Evolutionary conservation across 805 yeast species (phyloP).

Genomic region (Cyberlindnera lachancei): DNA sequence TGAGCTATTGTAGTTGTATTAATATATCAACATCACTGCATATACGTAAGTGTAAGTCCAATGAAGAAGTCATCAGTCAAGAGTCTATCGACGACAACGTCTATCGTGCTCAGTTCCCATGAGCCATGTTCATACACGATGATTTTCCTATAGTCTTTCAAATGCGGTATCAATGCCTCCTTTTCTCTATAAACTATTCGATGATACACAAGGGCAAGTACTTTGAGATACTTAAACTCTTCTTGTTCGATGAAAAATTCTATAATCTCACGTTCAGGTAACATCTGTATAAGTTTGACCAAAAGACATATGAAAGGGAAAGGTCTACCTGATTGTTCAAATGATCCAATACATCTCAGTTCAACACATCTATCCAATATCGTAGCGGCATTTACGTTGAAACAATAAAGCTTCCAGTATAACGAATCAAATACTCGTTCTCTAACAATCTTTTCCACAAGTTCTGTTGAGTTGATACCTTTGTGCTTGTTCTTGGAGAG

Average conservation of each 20-base stretch:
- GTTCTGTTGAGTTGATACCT: constrained; percentile 39
- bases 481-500: constrained; percentile 23
- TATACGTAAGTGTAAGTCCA: constrained; percentile 67
- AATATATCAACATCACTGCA: too few species aligned
- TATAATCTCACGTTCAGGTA: constrained; percentile 56
- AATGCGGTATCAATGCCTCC: constrained; percentile 41
- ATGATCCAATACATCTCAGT: constrained; percentile 48
- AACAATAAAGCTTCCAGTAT: constrained; percentile 53
- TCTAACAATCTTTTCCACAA: constrained; percentile 51
- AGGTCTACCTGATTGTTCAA: constrained; percentile 50
- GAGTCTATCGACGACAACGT: constrained; percentile 65
- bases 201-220: constrained; percentile 59
- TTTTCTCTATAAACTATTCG: constrained; percentile 29
- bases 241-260: constrained; percentile 47
- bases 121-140: constrained; percentile 35
- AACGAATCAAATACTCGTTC: constrained; percentile 49
- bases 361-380: constrained; percentile 41
- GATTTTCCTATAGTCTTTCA: constrained; percentile 64
- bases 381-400: constrained; percentile 40
- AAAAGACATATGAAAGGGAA: constrained; percentile 70
- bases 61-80: constrained; percentile 51
- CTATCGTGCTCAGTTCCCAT: constrained; percentile 48
- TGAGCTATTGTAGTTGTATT: too few species aligned
- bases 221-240: constrained; percentile 72
- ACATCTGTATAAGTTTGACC: constrained; percentile 68